Evolutionary conservation across 2,329 filamentous ascomycete genomes (phyloP), one percentile per base, ranked within the genome.

Genomic region (Beauveria australis): DNA sequence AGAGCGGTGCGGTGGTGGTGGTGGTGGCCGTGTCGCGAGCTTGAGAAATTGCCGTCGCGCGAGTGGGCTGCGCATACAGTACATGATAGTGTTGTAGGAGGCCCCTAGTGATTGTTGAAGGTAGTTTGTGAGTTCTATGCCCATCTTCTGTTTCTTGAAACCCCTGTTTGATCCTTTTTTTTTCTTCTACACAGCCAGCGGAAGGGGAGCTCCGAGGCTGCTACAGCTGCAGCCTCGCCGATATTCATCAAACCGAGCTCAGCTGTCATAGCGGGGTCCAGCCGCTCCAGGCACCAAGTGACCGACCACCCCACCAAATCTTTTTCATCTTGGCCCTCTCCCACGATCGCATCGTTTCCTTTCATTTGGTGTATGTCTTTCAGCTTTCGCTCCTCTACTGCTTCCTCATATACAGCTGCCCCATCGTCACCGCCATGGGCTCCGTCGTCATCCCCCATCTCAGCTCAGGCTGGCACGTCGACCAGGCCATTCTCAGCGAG

Each of bases 401-500:
- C 30, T 28, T 3, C 56, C 43, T 10, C 18, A 51, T 6, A 44
- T 18, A 40, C 16, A 16, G 9, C 33, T 16, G 33, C 33, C 5
- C 5, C 19, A 56, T 46, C 53, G 41, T 64, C 64, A 10, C 12
- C 12, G 33, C 33, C 12, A 84, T 84, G 81, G 91, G 92, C 68
- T 96, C 92, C 69, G 89, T 97, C 64, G 89, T 96, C 54, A 86
- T 99, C 58, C 93, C 93, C 51, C 93, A 97, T 75, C 83, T 99
- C 52, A 84, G 85, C 67, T 92, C 89, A 47, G 94, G 91, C 74
- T 99, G 93, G 94, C 94, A 99, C 75, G 94, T 99, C 71, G 94
- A 97, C 80, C 92, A 97, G 77, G 92, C 92, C 65, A 97, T 97
- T 71, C 86, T 91, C 71, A 74, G 71, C 46, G 92, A 97, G 77